These are phyloP conservation scores for Tylopilus felleus DNA, from an alignment of 768 basidiomycete species.

Conservation along the genomic window DNA sequence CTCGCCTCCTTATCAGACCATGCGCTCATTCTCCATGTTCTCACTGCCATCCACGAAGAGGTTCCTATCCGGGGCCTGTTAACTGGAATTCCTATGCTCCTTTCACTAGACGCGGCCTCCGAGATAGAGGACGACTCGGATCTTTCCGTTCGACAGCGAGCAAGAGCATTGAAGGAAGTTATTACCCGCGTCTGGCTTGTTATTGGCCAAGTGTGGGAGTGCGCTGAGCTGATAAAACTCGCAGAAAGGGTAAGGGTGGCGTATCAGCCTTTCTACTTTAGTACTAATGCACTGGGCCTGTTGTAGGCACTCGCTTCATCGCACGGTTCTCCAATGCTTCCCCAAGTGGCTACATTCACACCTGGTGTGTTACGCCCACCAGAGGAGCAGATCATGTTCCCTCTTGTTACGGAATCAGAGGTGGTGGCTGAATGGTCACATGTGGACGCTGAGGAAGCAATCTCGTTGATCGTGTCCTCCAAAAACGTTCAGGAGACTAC, in stretches of 20 bases:
- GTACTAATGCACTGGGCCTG: constrained; percentile 14
- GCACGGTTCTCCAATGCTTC: constrained; percentile 38
- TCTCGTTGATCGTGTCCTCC: constrained; percentile 54
- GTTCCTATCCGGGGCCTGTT: constrained; percentile 74
- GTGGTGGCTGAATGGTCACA: constrained; percentile 31
- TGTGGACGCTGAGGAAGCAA: constrained; percentile 51
- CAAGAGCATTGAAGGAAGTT: constrained; percentile 57
- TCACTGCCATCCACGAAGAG: constrained; percentile 64
- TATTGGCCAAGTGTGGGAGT: constrained; percentile 72
- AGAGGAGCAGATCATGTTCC: constrained; percentile 43
- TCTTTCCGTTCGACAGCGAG: constrained; percentile 39
- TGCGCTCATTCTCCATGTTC: constrained; percentile 62
- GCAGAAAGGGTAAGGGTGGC: constrained; percentile 51
- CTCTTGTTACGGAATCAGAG: constrained; percentile 25
- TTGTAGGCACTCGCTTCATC: constrained; percentile 45
- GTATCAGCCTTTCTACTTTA: constrained; percentile 12
- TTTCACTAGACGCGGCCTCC: constrained; percentile 62
- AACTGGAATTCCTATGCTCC: constrained; percentile 80
- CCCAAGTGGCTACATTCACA: constrained; percentile 32
- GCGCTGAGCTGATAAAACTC: constrained; percentile 47
- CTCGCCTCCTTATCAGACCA: constrained; percentile 73
- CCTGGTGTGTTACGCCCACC: constrained; percentile 44
- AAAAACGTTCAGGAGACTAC: constrained; percentile 58
- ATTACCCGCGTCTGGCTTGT: constrained; percentile 62
- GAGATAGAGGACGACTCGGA: constrained; percentile 42